Base-by-base conservation (phyloP, 805 yeast species). In the Candida stauntonica region DNA sequence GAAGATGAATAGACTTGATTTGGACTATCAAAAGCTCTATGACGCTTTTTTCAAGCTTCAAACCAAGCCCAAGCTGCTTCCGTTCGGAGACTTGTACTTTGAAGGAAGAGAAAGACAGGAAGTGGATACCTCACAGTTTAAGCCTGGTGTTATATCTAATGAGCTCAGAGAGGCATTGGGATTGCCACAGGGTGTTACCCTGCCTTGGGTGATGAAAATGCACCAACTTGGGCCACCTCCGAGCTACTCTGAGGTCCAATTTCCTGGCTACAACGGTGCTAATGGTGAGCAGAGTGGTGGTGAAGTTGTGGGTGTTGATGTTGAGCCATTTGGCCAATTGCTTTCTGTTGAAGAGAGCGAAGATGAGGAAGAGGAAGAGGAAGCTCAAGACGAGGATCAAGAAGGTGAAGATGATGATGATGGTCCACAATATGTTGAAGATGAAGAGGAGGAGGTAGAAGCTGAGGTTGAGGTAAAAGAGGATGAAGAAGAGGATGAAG, bases 41-140 rank as follows among this genome's bases (percentile, higher is more conserved):
- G 85, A 86, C 57, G 95, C 96, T 0, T 89, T 91, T 54, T 89
- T 87, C 70, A 81, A 81, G 55, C 65, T 73, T 51, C 96, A 91
- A 52, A 68, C 79, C 0, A 81, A 78, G 50, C 97, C 97, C 0
- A 66, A 70, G 30, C 50, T 91, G 34, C 69, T 75, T 17, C 69
- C 66, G 2, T 81, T 68, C 61, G 98, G 98, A 12, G 91, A 86
- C 40, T 58, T 85, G 9, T 87, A 77, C 59, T 83, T 72, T 51
- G 97, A 89, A 55, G 91, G 89, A 5, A 70, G 81, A 46, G 87
- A 81, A 39, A 50, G 66, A 12, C 75, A 70, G 35, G 79, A 72
- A 18, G 60, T 61, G 17, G 61, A 67, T 7, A 51, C 68, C 7
- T 57, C 62, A 12, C 59, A 64, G 12, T 67, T 71, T 24, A 66